Evolutionary conservation across 2,329 filamentous ascomycete species (phyloP).

Genomic region (Verticillium tricorpus): DNA sequence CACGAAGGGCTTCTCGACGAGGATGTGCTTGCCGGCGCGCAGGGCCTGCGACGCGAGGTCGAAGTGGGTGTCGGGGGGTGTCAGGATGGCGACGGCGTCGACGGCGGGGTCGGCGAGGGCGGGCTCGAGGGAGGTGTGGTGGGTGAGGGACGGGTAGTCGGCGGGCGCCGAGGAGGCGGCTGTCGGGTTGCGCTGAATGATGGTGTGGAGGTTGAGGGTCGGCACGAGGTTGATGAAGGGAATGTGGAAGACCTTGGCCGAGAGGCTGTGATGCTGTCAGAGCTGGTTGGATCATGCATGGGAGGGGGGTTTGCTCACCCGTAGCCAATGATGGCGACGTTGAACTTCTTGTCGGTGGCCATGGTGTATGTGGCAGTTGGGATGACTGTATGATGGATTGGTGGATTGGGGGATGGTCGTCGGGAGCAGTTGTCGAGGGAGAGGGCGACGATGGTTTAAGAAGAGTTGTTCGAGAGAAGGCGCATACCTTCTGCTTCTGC

Average conservation of each 20-base stretch:
- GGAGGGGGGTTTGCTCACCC: constrained; percentile 36
- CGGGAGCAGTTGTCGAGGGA: not conserved
- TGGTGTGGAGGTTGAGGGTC: constrained; percentile 63
- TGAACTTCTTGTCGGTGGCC: constrained; percentile 32
- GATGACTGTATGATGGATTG: not conserved
- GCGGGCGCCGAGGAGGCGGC: constrained; percentile 64
- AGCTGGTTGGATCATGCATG: not conserved
- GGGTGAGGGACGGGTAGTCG: constrained; percentile 61
- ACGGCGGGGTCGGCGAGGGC: constrained; percentile 62
- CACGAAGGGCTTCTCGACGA: constrained; percentile 82
- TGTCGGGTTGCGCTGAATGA: constrained; percentile 68
- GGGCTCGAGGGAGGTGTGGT: constrained; percentile 57
- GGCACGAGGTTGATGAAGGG: constrained; percentile 66
- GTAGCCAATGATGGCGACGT: constrained; percentile 48
- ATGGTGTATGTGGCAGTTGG: not conserved
- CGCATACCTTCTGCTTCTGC: not conserved
- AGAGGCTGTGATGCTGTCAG: constrained; percentile 33
- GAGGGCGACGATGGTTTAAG: not conserved
- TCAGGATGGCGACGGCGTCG: constrained; percentile 67
- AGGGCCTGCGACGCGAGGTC: constrained; percentile 60
- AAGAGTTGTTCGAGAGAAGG: not conserved
- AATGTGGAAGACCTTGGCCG: constrained; percentile 80
- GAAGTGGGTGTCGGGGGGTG: constrained; percentile 68
- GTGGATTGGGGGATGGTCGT: not conserved
- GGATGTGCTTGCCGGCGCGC: constrained; percentile 68